Evolutionary conservation across 1,139 yeast genomes (phyloP), one percentile per base, ranked within the genome.

Genomic region (Blastobotrys buckinghamii): DNA sequence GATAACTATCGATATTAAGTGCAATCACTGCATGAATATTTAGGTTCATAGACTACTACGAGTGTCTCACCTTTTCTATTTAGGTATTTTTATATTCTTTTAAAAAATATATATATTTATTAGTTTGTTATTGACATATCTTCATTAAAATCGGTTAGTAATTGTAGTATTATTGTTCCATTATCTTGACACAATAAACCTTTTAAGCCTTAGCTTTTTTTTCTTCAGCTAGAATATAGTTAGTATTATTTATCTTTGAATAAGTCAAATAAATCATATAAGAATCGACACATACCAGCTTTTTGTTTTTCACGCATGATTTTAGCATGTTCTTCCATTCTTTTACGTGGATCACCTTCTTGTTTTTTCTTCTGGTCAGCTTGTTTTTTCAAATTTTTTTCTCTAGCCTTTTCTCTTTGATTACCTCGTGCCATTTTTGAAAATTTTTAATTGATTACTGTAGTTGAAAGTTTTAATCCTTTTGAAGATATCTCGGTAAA

Each of bases 361-460:
- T 78, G 79, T 74, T 88, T 87, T 65, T 76, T 77, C 60, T 71
- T 74, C 65, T 83, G 82, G 26, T 71, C 69, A 4, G 74, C 74
- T 62, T 78, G 83, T 69, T 90, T 90, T 73, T 90, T 92, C 64
- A 72, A 67, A 69, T 87, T 88, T 71, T 87, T 90, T 53, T 83
- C 89, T 64, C 98, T 78, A 27, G 97, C 97, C 61, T 86, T 77
- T 45, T 92, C 98, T 67, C 98, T 79, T 70, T 92, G 97, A 69
- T 92, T 92, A 30, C 98, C 98, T 74, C 98, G 79, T 47, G 96
- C 84, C 97, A 90, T 90, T 47, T 46, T 64, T 34, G 38, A 9
- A 12, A 12, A 30, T 30, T 30, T 30, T 30, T 30, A 12, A 12
- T 30, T 30, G n/a, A n/a, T n/a, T n/a, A n/a, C n/a, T n/a, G n/a